phyloP scores from a whole-genome alignment of 2,329 filamentous ascomycete genomes.

The Plectosphaerella sp. region DNA sequence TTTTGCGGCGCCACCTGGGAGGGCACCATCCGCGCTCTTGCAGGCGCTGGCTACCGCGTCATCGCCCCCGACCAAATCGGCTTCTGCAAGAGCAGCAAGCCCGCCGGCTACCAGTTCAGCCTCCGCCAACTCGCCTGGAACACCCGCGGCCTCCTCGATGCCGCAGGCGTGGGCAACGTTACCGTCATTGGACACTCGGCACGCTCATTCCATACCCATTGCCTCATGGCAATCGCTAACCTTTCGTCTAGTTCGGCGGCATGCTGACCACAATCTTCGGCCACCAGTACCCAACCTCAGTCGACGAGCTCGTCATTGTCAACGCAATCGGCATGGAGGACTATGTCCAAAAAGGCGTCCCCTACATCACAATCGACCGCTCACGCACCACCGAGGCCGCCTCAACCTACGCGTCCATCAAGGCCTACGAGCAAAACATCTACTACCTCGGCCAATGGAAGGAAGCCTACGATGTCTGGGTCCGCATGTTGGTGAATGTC shows the following conservation, averaged over 20 bases:
- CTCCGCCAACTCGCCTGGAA: slow-evolving; percentile 47
- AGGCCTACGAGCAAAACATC: slow-evolving; percentile 39
- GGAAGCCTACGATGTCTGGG: slow-evolving; percentile 46
- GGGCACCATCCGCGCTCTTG: slow-evolving; percentile 35
- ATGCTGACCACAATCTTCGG: slow-evolving; percentile 24
- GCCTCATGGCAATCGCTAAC: slow-evolving; percentile 12
- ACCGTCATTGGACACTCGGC: slow-evolving; percentile 48
- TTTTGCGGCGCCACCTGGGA: slow-evolving; percentile 52
- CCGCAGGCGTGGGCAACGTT: slow-evolving; percentile 21
- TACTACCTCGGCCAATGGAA: slow-evolving; percentile 47
- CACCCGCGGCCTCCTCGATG: slow-evolving; percentile 40
- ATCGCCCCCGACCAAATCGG: slow-evolving; percentile 50
- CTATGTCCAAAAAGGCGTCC: slow-evolving; percentile 44
- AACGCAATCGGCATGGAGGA: slow-evolving; percentile 50
- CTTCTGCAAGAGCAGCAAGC: slow-evolving; percentile 54
- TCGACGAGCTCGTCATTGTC: slow-evolving; percentile 39
- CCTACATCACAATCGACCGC: slow-evolving; percentile 37
- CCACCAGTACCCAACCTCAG: slow-evolving; percentile 41
- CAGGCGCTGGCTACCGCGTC: slow-evolving; percentile 41
- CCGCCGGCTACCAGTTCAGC: slow-evolving; percentile 44
- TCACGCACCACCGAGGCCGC: slow-evolving; percentile 29
- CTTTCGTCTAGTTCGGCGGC: slow-evolving; percentile 16
- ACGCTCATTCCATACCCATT: slow-evolving; percentile 27
- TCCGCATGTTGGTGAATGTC: slow-evolving; percentile 48
- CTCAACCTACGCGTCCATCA: slow-evolving; percentile 38